Conservation (phyloP, 73 alveolate species). For the Tetrahymena thermophila region DNA sequence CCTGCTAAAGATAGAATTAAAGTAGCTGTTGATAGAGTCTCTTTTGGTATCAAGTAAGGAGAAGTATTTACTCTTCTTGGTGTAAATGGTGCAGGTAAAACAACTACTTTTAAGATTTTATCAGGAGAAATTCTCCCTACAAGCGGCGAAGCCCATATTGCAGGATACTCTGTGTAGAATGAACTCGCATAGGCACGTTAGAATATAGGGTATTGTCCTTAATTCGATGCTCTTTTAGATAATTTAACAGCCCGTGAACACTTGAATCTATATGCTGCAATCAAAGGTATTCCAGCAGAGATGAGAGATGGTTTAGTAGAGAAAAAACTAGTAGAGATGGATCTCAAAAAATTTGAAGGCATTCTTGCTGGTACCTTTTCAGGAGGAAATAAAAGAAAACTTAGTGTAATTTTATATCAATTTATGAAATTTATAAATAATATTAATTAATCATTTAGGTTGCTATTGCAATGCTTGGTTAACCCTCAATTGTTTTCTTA, state of each 20-base stretch:
- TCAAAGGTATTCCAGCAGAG: slow-evolving; percentile 83
- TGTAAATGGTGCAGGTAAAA: slow-evolving; percentile 98
- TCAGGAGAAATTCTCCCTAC: slow-evolving; percentile 89
- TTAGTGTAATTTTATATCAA: slow-evolving; percentile 35
- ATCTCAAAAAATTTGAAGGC: slow-evolving; percentile 67
- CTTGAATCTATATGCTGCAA: slow-evolving; percentile 83
- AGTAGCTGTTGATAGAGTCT: slow-evolving; percentile 87
- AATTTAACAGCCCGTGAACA: slow-evolving; percentile 92
- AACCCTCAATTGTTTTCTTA: slow-evolving; percentile 96
- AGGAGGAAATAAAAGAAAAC: slow-evolving; percentile 97
- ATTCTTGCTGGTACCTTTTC: slow-evolving; percentile 81
- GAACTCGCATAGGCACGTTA: slow-evolving; percentile 78
- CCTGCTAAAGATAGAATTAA: slow-evolving; percentile 32
- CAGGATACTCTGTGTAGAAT: slow-evolving; percentile 71
- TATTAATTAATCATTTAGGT: slow-evolving; percentile 47
- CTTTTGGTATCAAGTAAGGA: slow-evolving; percentile 88
- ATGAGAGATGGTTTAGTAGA: slow-evolving; percentile 68
- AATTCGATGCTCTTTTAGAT: slow-evolving; percentile 94
- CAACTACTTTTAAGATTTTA: slow-evolving; percentile 92
- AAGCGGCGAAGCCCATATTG: slow-evolving; percentile 77
- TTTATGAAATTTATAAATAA: too few relatives aligned
- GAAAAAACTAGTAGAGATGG: slow-evolving; percentile 84
- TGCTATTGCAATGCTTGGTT: slow-evolving; percentile 97
- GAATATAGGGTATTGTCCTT: slow-evolving; percentile 96
- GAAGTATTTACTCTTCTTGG: slow-evolving; percentile 98